These are phyloP conservation scores for Scolecobasidium constrictum DNA, from an alignment of 2,329 filamentous ascomycete species.

Conservation along the genomic window DNA sequence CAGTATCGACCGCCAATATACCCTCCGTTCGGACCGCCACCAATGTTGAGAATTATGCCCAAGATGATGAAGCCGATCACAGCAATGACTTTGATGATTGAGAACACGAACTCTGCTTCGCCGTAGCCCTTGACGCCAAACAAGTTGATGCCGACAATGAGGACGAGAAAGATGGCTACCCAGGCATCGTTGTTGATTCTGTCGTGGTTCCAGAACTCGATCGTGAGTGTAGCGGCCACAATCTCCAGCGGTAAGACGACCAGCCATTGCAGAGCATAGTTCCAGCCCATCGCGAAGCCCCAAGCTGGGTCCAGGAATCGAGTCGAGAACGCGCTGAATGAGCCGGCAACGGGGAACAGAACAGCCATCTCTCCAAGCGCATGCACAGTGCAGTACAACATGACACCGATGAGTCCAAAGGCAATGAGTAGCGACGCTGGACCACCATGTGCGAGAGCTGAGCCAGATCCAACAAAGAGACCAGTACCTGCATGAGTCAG, in stretches of 20 bases:
- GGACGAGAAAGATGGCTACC: slow-evolving; percentile 67
- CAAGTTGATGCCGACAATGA: slow-evolving; percentile 73
- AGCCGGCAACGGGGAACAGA: slow-evolving; percentile 80
- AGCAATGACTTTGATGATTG: slow-evolving; percentile 74
- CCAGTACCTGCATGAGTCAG: slow-evolving; percentile 49
- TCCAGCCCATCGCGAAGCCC: slow-evolving; percentile 95
- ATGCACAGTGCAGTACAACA: slow-evolving; percentile 89
- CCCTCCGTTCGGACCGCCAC: slow-evolving; percentile 49
- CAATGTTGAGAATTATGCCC: slow-evolving; percentile 75
- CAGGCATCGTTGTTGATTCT: slow-evolving; percentile 59
- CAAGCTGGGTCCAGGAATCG: slow-evolving; percentile 87
- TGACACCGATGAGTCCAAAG: slow-evolving; percentile 68
- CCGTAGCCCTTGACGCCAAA: slow-evolving; percentile 64
- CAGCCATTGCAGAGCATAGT: slow-evolving; percentile 86
- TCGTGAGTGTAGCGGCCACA: slow-evolving; percentile 74
- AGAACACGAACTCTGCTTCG: slow-evolving; percentile 70
- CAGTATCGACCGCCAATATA: slow-evolving; percentile 73
- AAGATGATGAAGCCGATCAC: slow-evolving; percentile 57
- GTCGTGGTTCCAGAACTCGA: slow-evolving; percentile 63
- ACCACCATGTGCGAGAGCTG: slow-evolving; percentile 58
- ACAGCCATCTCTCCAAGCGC: slow-evolving; percentile 87
- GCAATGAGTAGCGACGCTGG: slow-evolving; percentile 69
- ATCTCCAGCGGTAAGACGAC: slow-evolving; percentile 75
- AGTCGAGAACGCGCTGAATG: slow-evolving; percentile 85
- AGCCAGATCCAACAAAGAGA: slow-evolving; percentile 32